Base-by-base conservation (phyloP, 164 flowering plant genomes). In the Vitis labrusca region DNA sequence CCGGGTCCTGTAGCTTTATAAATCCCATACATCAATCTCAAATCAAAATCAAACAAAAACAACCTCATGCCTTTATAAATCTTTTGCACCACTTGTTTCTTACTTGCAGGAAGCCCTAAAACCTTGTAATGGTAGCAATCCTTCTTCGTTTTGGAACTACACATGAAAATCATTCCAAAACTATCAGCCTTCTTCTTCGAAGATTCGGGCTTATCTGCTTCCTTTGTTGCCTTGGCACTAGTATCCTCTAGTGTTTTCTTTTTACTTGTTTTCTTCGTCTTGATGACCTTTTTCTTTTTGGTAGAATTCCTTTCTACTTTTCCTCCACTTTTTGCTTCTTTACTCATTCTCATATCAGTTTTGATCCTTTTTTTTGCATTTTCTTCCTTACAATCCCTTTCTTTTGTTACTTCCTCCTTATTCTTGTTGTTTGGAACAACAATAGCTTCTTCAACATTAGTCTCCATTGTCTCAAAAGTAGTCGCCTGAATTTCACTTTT, bases 91-190 rank as follows among this genome's bases (percentile, higher is more conserved):
- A 69, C 1, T 50, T 86, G 83, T 73, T 73, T 86, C 79, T 85
- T 88, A 74, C 67, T 73, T 10, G 80, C 80, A 71, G 92, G 90
- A 61, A 85, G 64, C 56, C 92, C 90, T 3, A 88, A 70, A 73
- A 88, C 81, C 64, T 78, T 82, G 73, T 85, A 82, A 44, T 44
- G 73, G 71, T 58, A 86, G 74, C 90, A 88, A 74, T 88, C 90
- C 56, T 75, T 54, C 74, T 82, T 88, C n/a, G 92, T 88, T 78
- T 77, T 70, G 15, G 86, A 75, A 68, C 69, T 86, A 81, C 92
- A 86, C 87, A 86, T 82, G 70, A 86, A 88, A 65, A 88, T 82
- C 86, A 85, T 78, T 55, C 91, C 91, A 78, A 67, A 72, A 66
- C 78, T 62, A 61, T 72, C 78, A 10, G 23, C 76, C 75, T 69